These are phyloP conservation scores for Trichoderma sp. DNA, from an alignment of 2,329 filamentous ascomycete genomes.

Conservation along the genomic window DNA sequence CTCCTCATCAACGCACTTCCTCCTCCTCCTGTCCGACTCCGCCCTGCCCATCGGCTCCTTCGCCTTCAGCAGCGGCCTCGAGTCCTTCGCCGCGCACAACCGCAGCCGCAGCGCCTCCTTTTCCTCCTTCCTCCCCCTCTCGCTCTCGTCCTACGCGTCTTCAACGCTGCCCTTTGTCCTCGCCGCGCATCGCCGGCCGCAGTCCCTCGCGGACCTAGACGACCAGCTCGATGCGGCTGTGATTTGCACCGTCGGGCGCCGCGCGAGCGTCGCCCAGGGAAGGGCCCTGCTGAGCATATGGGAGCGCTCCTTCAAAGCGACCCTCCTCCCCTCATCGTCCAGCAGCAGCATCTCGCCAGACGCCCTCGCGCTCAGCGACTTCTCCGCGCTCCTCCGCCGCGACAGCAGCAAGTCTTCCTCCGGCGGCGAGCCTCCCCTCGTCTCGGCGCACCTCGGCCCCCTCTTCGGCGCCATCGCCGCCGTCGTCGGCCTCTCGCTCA, in stretches of 20 bases:
- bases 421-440: constrained; percentile 40
- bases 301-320: constrained; percentile 66
- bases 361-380: constrained; percentile 41
- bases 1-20: constrained; percentile 57
- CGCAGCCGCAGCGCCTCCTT: constrained; percentile 48
- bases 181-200: constrained; percentile 62
- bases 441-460: constrained; percentile 69
- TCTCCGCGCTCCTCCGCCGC: constrained; percentile 42
- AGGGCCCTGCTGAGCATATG: constrained; percentile 73
- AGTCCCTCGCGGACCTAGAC: constrained; percentile 60
- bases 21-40: constrained; percentile 78
- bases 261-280: constrained; percentile 75
- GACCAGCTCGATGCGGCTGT: constrained; percentile 76
- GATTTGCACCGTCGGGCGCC: constrained; percentile 75
- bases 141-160: constrained; percentile 69
- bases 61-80: constrained; percentile 79
- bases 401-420: constrained; percentile 35
- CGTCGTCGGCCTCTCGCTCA: constrained; percentile 61
- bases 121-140: constrained; percentile 68
- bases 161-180: constrained; percentile 76
- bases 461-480: constrained; percentile 68
- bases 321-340: constrained; percentile 32
- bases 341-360: constrained; percentile 24
- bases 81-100: constrained; percentile 77
- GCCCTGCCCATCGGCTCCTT: constrained; percentile 83